Base-by-base conservation (phyloP, 2,329 filamentous ascomycete genomes). In the Diplodia sapinea region DNA sequence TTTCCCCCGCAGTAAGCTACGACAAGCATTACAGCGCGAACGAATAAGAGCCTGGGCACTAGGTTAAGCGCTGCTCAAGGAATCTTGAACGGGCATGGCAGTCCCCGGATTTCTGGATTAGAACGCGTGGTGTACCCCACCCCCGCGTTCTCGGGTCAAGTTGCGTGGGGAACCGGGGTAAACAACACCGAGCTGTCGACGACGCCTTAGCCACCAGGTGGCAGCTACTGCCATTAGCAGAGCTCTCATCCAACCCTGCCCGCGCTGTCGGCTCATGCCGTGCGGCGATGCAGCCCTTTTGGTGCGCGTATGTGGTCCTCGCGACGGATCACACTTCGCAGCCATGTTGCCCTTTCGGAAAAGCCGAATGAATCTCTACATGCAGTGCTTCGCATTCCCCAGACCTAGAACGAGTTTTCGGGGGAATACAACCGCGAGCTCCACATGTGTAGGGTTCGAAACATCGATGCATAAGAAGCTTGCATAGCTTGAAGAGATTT, bases 101-200 rank as follows among this genome's bases (percentile, higher is more conserved):
- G 7, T 43, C 40, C 12, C 36, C 55, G 20, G 20, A 15, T 9
- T 38, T 7, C 23, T 40, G 36, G 52, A 20, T 36, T 36, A 12
- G 36, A n/a, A 7, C 12, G 15, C 13, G 26, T 47, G 56, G n/a
- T 31, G 6, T 31, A 50, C 57, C 57, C 57, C 26, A 50, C 49
- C 57, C 56, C 57, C 57, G 57, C 57, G 57, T 49, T 29, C 17
- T 62, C 57, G 57, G 57, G 40, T 36, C 40, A 61, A 36, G 40
- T 20, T 50, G 43, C 17, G 43, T 40, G 57, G 57, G 56, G 57
- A 49, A 33, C 57, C 57, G 57, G 57, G 57, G 57, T 50, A 62
- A 62, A 62, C 57, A 31, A 50, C 40, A 50, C 57, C 57, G 57
- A 62, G 57, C 43, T 62, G 29, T 15, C 2, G 23, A 62, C 40